Evolutionary conservation across 768 basidiomycete species (phyloP).

Genomic region (Kwoniella mangroviensis): DNA sequence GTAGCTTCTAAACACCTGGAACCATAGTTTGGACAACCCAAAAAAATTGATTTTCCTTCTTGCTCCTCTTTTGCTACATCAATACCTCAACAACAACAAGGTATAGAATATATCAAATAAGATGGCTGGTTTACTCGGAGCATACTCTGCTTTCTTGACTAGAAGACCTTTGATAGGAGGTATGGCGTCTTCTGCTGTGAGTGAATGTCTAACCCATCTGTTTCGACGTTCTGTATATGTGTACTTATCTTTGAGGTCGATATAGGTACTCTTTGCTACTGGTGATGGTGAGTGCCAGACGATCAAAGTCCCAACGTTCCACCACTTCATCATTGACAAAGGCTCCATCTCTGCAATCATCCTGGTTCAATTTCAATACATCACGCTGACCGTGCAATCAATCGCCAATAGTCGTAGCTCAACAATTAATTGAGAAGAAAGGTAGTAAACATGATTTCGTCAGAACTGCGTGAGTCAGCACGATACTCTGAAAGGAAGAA

Average conservation of each 20-base stretch:
- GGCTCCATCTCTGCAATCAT: too few species aligned
- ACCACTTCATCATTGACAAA: too few species aligned
- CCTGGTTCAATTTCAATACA: background rate
- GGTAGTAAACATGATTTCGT: slow-evolving; percentile 71
- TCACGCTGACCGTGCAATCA: background rate
- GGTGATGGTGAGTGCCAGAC: slow-evolving; percentile 41
- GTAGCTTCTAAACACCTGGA: background rate
- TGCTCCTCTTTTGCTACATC: background rate
- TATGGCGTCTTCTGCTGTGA: slow-evolving; percentile 46
- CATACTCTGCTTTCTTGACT: slow-evolving; percentile 60
- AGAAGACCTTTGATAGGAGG: slow-evolving; percentile 42
- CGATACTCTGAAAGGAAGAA: background rate
- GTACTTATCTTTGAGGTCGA: too few species aligned
- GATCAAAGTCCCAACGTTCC: too few species aligned
- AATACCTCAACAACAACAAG: background rate
- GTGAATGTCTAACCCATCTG: background rate
- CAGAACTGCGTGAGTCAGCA: slow-evolving; percentile 48
- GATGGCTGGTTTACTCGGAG: slow-evolving; percentile 62
- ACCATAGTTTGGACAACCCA: background rate
- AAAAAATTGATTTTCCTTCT: background rate
- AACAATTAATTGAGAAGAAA: slow-evolving; percentile 77
- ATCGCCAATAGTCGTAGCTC: slow-evolving; percentile 67
- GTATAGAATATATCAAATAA: slow-evolving; percentile 13
- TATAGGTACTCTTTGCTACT: slow-evolving; percentile 53
- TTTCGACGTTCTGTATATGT: background rate